Base-by-base conservation (phyloP, 139 green algal species). In the Astrephomene gubernaculifera region DNA sequence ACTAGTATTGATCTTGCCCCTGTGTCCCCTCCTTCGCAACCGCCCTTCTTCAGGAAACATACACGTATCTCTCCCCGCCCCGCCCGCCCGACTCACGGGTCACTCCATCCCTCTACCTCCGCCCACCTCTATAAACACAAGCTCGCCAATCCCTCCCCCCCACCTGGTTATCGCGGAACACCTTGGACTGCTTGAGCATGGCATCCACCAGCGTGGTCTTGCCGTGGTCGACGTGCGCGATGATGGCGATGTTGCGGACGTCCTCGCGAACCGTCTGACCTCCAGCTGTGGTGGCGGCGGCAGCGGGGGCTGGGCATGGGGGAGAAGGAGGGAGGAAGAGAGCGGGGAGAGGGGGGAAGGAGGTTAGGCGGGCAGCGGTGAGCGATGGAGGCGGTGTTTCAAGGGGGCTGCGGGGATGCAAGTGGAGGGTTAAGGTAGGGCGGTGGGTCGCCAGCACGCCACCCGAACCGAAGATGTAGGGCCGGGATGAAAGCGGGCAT, bases 141-240 rank as follows among this genome's bases (percentile, higher is more conserved):
- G 22, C 29, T 41, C 6, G 63, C 14, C 17, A 49, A 7, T 52
- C 25, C 67, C 43, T n/a, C 24, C 71, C 71, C n/a, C 39, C 4
- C 61, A 89, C 82, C 87, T 92, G 87, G 87, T 94, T 93, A 27
- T 90, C 89, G 19, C 95, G 87, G 90, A 97, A 97, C 14, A 98
- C 93, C 86, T 99, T 99, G 87, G 89, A 92, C 43, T 94, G 89
- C 25, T 86, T 75, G 45, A 98, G 88, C 82, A 98, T 87, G 24
- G 88, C 44, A 83, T 97, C 94, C 81, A 96, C 91, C 25, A 98
- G 90, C 0, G 95, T 97, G 1, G 95, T 98, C 92, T 99, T 99
- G 73, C 96, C 96, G 87, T 98, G 96, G 78, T 99, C 96, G 69
- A 99, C 94, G 82, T 98, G 96, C 0, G 96, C 93, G 53, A 98